Conservation (phyloP, 192 early-diverging fungal genomes). For the Chytriomyces hyalinus region DNA sequence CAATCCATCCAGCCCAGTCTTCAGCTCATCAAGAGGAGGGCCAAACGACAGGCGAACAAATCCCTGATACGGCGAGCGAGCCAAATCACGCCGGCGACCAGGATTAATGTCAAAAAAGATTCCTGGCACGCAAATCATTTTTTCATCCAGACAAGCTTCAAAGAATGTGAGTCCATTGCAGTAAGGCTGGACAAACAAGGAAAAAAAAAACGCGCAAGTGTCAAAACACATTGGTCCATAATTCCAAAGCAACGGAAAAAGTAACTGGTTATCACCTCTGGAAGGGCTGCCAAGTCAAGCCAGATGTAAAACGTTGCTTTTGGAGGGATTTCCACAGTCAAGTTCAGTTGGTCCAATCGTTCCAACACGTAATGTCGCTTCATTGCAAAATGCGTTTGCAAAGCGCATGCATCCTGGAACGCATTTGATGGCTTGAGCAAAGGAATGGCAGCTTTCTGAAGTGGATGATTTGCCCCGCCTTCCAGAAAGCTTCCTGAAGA, state of each 20-base stretch:
- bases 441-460: constrained; percentile 59
- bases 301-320: constrained; percentile 64
- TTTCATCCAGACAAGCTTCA: constrained; percentile 60
- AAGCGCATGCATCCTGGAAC: constrained; percentile 44
- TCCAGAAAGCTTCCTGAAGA: constrained; percentile 58
- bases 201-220: not conserved
- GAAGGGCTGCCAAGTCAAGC: constrained; percentile 51
- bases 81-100: constrained; percentile 57
- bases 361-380: constrained; percentile 59
- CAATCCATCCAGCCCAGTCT: constrained; percentile 55
- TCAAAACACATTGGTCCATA: not conserved
- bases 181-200: constrained; percentile 37
- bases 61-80: constrained; percentile 60
- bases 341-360: constrained; percentile 44
- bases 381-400: constrained; percentile 54
- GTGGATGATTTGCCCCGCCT: constrained; percentile 61
- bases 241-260: not conserved
- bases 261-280: constrained; percentile 33
- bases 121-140: constrained; percentile 57
- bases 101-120: constrained; percentile 68
- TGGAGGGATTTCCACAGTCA: constrained; percentile 49
- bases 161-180: constrained; percentile 61
- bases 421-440: constrained; percentile 50
- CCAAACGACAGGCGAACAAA: constrained; percentile 63
- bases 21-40: constrained; percentile 57